Conservation (phyloP, 208 protist species). For the Leishmania guyanensis region DNA sequence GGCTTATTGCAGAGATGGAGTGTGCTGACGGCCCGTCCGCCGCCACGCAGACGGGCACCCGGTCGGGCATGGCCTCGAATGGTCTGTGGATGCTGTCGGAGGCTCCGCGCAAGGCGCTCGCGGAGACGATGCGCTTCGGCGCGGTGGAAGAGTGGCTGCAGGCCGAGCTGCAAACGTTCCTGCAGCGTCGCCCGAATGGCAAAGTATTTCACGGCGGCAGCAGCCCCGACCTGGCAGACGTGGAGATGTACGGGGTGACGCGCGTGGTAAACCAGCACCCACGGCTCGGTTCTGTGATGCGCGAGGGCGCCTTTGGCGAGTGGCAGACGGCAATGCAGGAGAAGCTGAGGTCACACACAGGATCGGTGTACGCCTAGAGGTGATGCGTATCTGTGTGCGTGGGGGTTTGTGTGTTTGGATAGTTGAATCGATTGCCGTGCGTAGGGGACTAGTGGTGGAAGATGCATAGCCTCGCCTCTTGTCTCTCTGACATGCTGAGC, state of each 20-base stretch:
- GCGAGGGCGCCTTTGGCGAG: slow-evolving; percentile 49
- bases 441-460: background rate
- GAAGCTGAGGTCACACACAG: slow-evolving; percentile 31
- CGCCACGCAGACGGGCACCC: background rate
- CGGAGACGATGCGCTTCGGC: slow-evolving; percentile 16
- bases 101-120: slow-evolving; percentile 3
- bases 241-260: slow-evolving; percentile 84
- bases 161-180: slow-evolving; percentile 53
- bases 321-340: slow-evolving; percentile 67
- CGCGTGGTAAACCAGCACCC: slow-evolving; percentile 64
- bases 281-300: slow-evolving; percentile 38
- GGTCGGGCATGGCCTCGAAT: background rate
- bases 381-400: background rate
- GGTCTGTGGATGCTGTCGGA: slow-evolving; percentile 28
- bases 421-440: background rate
- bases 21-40: background rate
- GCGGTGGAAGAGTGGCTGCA: slow-evolving; percentile 45
- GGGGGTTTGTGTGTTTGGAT: slow-evolving; percentile 3
- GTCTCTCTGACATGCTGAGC: background rate
- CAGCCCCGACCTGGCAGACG: slow-evolving; percentile 69
- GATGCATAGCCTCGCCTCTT: background rate
- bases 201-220: slow-evolving; percentile 70
- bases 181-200: slow-evolving; percentile 25
- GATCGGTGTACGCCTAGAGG: slow-evolving; percentile 28
- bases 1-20: slow-evolving; percentile 36